Conservation (phyloP, 225 moss, liverwort and hornwort species). For the Physcomitrium patens region DNA sequence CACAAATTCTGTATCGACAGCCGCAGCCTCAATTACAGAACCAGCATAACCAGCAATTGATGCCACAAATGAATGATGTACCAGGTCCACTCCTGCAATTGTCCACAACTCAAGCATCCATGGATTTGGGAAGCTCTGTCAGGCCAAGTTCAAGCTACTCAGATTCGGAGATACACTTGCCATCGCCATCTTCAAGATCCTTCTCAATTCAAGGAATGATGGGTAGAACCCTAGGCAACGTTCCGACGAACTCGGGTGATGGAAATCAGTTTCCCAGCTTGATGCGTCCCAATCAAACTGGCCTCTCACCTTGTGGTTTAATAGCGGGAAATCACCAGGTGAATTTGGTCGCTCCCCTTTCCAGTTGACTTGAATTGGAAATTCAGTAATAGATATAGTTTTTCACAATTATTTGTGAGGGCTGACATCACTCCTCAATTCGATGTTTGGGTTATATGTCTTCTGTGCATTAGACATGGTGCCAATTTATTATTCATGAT, state of each 20-base stretch:
- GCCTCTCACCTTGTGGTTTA: slow-evolving; percentile 43
- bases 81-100: slow-evolving; percentile 73
- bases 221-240: slow-evolving; percentile 56
- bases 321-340: slow-evolving; percentile 42
- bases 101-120: slow-evolving; percentile 58
- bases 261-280: slow-evolving; percentile 64
- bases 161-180: slow-evolving; percentile 69
- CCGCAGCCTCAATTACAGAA: slow-evolving; percentile 50
- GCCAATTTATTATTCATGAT: slow-evolving; percentile 16
- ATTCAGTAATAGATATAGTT: slow-evolving; percentile 7
- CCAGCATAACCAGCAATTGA: slow-evolving; percentile 44
- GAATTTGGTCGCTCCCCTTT: slow-evolving; percentile 9
- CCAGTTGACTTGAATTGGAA: slow-evolving; percentile 9
- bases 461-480: slow-evolving; percentile 7
- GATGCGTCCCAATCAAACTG: slow-evolving; percentile 57
- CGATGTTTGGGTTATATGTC: background rate
- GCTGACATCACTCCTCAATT: slow-evolving; percentile 13
- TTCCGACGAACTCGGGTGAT: slow-evolving; percentile 46
- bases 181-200: slow-evolving; percentile 56
- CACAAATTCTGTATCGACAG: slow-evolving; percentile 59
- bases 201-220: slow-evolving; percentile 70
- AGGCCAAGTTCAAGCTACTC: slow-evolving; percentile 57
- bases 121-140: slow-evolving; percentile 50
- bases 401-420: background rate
- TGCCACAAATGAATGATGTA: slow-evolving; percentile 64